phyloP scores from a whole-genome alignment of 2,329 filamentous ascomycete genomes.

The Ceratocystis cubensis region DNA sequence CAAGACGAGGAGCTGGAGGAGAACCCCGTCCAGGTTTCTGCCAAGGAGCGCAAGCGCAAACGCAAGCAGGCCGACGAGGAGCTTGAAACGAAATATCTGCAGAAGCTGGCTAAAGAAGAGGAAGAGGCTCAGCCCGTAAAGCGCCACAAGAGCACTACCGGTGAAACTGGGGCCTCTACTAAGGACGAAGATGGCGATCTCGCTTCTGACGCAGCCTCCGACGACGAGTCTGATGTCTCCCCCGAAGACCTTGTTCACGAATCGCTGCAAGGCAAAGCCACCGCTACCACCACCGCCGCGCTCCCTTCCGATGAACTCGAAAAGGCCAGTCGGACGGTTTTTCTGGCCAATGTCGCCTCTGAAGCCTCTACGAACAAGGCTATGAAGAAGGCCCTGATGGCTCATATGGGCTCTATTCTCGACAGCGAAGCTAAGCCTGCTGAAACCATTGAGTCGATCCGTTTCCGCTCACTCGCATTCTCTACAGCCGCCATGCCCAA shows the following conservation, averaged over 20 bases:
- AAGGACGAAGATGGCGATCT: conserved; percentile 38
- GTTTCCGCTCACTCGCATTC: conserved; percentile 89
- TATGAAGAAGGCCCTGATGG: conserved; percentile 62
- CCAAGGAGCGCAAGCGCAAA: conserved; percentile 51
- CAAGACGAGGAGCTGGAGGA: conserved; percentile 29
- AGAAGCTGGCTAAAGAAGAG: conserved; percentile 45
- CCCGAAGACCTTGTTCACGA: conserved; percentile 38
- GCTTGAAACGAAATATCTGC: conserved; percentile 57
- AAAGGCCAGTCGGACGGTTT: conserved; percentile 80
- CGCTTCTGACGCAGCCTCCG: conserved; percentile 27
- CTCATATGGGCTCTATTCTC: conserved; percentile 68
- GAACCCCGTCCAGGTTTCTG: conserved; percentile 29
- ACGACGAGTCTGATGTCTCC: conserved; percentile 34
- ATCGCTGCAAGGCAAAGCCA: conserved; percentile 33
- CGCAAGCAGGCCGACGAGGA: conserved; percentile 56
- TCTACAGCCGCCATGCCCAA: conserved; percentile 66
- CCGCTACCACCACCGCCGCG: background rate
- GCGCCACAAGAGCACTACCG: conserved; percentile 28
- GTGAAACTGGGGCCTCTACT: conserved; percentile 30
- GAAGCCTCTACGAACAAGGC: conserved; percentile 71
- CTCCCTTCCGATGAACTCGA: conserved; percentile 46
- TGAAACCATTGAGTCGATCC: conserved; percentile 76
- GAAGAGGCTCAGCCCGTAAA: conserved; percentile 38
- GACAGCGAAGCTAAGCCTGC: conserved; percentile 38
- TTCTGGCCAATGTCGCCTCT: conserved; percentile 80